Evolutionary conservation across 768 basidiomycete genomes (phyloP), one percentile per base, ranked within the genome.

Genomic region (Russula abietina): DNA sequence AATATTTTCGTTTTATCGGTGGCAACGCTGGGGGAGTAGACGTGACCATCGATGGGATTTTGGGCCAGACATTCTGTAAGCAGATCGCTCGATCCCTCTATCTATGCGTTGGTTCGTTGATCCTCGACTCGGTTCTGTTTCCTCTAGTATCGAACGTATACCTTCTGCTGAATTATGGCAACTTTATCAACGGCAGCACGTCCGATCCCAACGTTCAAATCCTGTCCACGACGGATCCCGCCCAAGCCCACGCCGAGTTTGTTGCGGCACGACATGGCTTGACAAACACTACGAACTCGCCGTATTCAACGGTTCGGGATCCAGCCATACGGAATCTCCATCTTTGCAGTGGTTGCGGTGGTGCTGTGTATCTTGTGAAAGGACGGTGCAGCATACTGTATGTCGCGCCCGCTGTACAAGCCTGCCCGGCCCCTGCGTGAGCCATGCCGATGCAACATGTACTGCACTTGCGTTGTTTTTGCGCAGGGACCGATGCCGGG

Each of bases 61-160:
- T 89, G 41, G 88, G 88, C 61, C 88, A 88, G 85, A 80, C 82
- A 16, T 88, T 88, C 73, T 72, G 86, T 86, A 67, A 69, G 84
- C 76, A 6, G 28, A 60, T 0, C 49, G 7, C 11, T 6, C 8
- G 16, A 51, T 51, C 3, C 30, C 12, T 12, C 55, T 36, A 24
- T 7, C 14, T 45, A 14, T 41, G 28, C 16, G 17, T 9, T 22
- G 11, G 46, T 46, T 26, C 19, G 28, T 4, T 41, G 16, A 22
- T 33, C 10, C 30, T 28, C 5, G n/a, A 24, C 39, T 45, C 46
- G 19, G 19, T 33, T 22, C 53, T 36, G 24, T 19, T 7, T n/a
- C n/a, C n/a, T n/a, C n/a, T n/a, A n/a, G n/a, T n/a, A n/a, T n/a
- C n/a, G n/a, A n/a, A n/a, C n/a, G 78, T 81, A 19, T 89, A 88